phyloP scores from a whole-genome alignment of 768 basidiomycete genomes.

The Tricholoma sp. region DNA sequence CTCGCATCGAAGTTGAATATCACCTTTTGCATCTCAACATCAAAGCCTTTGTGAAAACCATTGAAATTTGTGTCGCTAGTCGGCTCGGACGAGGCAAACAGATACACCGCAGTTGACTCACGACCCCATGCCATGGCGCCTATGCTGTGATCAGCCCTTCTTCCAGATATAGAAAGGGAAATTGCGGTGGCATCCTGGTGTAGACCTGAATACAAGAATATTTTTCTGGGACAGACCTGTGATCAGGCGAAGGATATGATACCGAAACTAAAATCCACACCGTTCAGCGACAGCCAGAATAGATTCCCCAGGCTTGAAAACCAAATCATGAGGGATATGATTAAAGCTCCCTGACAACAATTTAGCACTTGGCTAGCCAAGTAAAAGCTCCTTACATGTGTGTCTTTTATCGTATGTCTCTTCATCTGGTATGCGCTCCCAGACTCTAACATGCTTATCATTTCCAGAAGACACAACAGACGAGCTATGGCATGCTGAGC shows the following conservation, averaged over 20 bases:
- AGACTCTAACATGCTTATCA: slow-evolving; percentile 37
- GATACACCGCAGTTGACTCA: slow-evolving; percentile 26
- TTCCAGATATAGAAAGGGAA: slow-evolving; percentile 9
- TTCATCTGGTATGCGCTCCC: slow-evolving; percentile 29
- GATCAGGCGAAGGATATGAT: background rate
- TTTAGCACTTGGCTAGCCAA: slow-evolving; percentile 8
- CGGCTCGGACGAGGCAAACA: slow-evolving; percentile 60
- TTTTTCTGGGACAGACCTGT: slow-evolving; percentile 12
- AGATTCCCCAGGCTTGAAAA: slow-evolving; percentile 15
- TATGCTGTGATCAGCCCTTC: slow-evolving; percentile 21
- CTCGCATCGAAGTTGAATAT: slow-evolving; percentile 35
- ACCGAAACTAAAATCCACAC: background rate
- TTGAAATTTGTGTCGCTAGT: slow-evolving; percentile 13
- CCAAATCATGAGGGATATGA: slow-evolving; percentile 15
- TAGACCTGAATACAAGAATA: slow-evolving; percentile 16
- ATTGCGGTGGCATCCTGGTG: slow-evolving; percentile 7
- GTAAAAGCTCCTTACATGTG: background rate
- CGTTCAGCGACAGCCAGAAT: slow-evolving; percentile 7
- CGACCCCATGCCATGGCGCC: slow-evolving; percentile 54
- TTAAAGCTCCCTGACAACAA: slow-evolving; percentile 14
- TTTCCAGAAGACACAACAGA: slow-evolving; percentile 44
- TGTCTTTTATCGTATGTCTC: slow-evolving; percentile 9
- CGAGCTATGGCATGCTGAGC: slow-evolving; percentile 22
- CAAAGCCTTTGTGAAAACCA: slow-evolving; percentile 51
- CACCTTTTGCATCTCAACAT: slow-evolving; percentile 23